phyloP scores from a whole-genome alignment of 148 eudicot genomes.

The Chenopodium suecicum region DNA sequence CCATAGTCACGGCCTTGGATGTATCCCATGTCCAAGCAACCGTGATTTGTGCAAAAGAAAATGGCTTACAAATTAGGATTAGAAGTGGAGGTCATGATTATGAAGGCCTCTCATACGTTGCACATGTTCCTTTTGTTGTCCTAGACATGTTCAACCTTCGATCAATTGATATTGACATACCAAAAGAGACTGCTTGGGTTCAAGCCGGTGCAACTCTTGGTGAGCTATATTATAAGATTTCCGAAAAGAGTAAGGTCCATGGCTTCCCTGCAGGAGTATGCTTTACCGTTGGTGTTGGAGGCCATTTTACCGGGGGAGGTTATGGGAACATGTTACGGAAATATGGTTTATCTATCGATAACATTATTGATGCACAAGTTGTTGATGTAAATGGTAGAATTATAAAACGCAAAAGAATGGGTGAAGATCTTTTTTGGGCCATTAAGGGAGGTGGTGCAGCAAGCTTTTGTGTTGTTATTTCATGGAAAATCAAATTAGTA shows the following conservation, averaged over 20 bases:
- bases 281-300: conserved; percentile 29
- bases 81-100: conserved; percentile 44
- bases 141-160: conserved; percentile 36
- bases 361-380: conserved; percentile 37
- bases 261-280: conserved; percentile 39
- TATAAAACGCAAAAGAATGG: background rate
- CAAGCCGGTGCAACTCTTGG: conserved; percentile 40
- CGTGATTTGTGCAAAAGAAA: conserved; percentile 26
- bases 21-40: conserved; percentile 38
- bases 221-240: conserved; percentile 33
- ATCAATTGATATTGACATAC: conserved; percentile 23
- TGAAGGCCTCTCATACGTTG: conserved; percentile 37
- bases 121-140: conserved; percentile 27
- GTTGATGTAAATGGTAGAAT: conserved; percentile 27
- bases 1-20: conserved; percentile 31
- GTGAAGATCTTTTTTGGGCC: too few species aligned
- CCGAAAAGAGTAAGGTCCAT: conserved; percentile 21
- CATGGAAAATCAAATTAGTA: too few species aligned
- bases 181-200: conserved; percentile 29
- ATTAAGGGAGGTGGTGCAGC: background rate
- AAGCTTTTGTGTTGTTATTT: too few species aligned
- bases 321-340: conserved; percentile 38
- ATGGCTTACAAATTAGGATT: conserved; percentile 26
- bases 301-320: conserved; percentile 38
- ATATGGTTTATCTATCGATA: conserved; percentile 33